Percentiles rank a stretch among this genome's conserved stretches.
These are phyloP conservation scores for Globisporangium ultimum DNA, from an alignment of 352 stramenopile species.

Conservation along the genomic window DNA sequence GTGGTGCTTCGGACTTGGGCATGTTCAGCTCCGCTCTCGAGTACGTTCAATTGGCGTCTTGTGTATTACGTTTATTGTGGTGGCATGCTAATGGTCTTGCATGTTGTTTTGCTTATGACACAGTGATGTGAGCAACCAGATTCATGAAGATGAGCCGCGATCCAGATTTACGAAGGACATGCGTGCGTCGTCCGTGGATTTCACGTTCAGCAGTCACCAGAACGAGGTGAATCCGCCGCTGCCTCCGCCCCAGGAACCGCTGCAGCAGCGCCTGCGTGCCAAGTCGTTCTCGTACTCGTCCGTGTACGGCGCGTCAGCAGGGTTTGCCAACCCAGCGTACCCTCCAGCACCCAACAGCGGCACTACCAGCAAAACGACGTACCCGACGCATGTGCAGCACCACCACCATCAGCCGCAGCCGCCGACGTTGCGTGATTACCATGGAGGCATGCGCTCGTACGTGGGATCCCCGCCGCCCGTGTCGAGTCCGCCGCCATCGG, in stretches of 20 bases:
- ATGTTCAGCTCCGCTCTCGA: constrained; percentile 15
- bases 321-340: constrained; percentile 16
- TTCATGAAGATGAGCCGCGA: constrained; percentile 9
- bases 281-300: constrained; percentile 78
- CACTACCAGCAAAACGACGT: constrained; percentile 48
- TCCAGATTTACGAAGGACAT: constrained; percentile 57
- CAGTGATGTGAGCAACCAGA: constrained; percentile 16
- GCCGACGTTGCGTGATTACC: constrained; percentile 46
- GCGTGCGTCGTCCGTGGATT: constrained; percentile 73
- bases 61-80: neutral
- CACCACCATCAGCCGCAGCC: constrained; percentile 44
- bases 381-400: constrained; percentile 28
- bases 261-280: constrained; percentile 57
- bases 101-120: too few relatives aligned
- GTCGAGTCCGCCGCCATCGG: constrained; percentile 25
- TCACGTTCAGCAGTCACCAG: constrained; percentile 39
- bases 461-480: constrained; percentile 30
- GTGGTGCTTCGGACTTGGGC: neutral
- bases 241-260: constrained; percentile 56
- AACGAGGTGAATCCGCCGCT: constrained; percentile 57
- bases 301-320: constrained; percentile 40
- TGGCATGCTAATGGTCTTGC: neutral
- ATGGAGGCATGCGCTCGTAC: constrained; percentile 53
- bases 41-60: neutral
- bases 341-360: constrained; percentile 15